phyloP scores from a whole-genome alignment of 495 filamentous ascomycete species.

The Usnea hakonensis region DNA sequence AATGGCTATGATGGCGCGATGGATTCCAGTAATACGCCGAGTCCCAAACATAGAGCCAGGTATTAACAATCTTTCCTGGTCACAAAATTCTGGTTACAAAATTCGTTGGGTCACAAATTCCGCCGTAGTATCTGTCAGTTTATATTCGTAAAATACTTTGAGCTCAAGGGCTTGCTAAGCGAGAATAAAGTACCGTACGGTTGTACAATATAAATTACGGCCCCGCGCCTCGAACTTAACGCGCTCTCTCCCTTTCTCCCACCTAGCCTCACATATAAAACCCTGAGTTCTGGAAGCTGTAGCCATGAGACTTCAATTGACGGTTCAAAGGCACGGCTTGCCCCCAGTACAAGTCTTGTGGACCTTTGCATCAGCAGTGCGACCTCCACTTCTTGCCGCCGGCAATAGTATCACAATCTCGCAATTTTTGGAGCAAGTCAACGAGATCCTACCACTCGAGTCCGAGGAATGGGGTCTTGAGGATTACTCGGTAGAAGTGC shows the following conservation, averaged over 20 bases:
- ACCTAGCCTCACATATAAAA: not conserved
- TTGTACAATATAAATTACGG: not conserved
- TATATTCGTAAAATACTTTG: too few relatives aligned
- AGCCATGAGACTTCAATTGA: conserved; percentile 72
- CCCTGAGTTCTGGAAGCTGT: not conserved
- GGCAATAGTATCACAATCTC: conserved; percentile 59
- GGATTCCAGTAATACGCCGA: conserved; percentile 9
- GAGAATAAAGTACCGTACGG: too few relatives aligned
- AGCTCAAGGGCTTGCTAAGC: not conserved
- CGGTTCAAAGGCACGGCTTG: conserved; percentile 71
- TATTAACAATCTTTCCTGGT: not conserved
- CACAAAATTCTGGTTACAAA: too few relatives aligned
- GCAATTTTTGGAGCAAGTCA: conserved; percentile 75
- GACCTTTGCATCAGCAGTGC: conserved; percentile 41
- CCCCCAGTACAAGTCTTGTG: conserved; percentile 72
- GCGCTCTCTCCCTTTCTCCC: not conserved
- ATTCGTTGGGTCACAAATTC: too few relatives aligned
- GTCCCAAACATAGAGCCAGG: conserved; percentile 7
- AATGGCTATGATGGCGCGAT: conserved; percentile 13
- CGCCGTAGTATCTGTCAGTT: too few relatives aligned
- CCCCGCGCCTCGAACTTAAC: not conserved
- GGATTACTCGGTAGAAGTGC: conserved; percentile 82
- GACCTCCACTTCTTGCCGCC: conserved; percentile 40
- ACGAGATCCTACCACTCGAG: conserved; percentile 78
- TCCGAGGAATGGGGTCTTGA: conserved; percentile 80